Evolutionary conservation across 345 rosid genomes (phyloP), one percentile per base, ranked within the genome.

Genomic region (Punica granatum): DNA sequence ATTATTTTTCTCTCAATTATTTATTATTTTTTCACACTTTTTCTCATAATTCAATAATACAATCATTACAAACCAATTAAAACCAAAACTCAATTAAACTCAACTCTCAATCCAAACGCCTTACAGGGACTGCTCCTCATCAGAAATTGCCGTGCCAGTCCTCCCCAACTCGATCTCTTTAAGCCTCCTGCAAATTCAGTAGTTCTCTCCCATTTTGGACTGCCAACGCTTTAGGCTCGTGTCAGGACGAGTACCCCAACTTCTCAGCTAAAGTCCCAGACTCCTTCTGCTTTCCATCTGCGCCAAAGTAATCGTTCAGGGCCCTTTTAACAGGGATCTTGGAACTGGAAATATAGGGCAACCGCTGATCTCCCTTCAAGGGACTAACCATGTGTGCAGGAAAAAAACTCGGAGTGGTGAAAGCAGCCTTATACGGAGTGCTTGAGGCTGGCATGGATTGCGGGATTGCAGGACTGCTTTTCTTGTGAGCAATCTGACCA

Each of bases 351-450:
- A 63, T 58, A 73, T 80, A 81, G 18, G 94, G 79, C 21, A 86
- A 78, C 33, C 75, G 71, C 16, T 28, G 15, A 36, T 89, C 95
- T 18, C 80, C 85, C 72, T 79, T 88, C 19, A 76, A 63, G 8
- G 88, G 82, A 76, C 82, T 84, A 31, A 71, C 60, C 15, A 70
- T 77, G 6, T 63, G 75, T 14, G 75, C 77, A 0, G 99, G 92
- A 1, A 97, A 89, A 74, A 89, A 84, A 76, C 76, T 88, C 14
- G 96, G 98, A 0, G 95, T 85, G 53, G 86, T 64, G 71, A 81
- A 85, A 65, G 91, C 87, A 2, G 96, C 70, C 71, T 70, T 83
- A 34, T 75, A 84, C 0, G 95, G 91, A 56, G 86, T 80, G 86
- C 76, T 73, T 2, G 84, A 28, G 80, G 74, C 67, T 16, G 86